These are phyloP conservation scores for Clavariopsis aquatica DNA, from an alignment of 495 filamentous ascomycete species.

Conservation along the genomic window DNA sequence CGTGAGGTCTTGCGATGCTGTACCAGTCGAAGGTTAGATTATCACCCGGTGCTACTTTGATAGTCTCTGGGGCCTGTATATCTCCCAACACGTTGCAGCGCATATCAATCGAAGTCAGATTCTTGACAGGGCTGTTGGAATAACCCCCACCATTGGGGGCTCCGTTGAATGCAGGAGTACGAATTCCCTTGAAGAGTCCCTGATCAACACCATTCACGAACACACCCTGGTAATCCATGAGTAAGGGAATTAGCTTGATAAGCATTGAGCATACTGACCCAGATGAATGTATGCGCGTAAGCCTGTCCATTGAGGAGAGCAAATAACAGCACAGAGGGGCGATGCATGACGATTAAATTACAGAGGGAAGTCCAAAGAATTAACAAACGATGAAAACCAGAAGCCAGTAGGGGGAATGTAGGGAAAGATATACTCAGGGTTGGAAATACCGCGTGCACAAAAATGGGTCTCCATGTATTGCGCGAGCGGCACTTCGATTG, in stretches of 20 bases:
- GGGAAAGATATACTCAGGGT: not conserved
- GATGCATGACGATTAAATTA: slow-evolving; percentile 8
- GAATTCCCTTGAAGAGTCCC: slow-evolving; percentile 38
- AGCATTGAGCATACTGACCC: slow-evolving; percentile 11
- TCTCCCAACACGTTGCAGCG: slow-evolving; percentile 34
- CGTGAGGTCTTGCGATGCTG: not conserved
- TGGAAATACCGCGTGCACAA: not conserved
- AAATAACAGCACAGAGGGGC: not conserved
- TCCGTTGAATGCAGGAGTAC: slow-evolving; percentile 48
- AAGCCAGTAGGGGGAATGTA: not conserved
- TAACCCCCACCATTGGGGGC: slow-evolving; percentile 43
- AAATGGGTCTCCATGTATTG: slow-evolving; percentile 3
- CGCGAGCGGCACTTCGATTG: slow-evolving; percentile 5
- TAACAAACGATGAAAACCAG: not conserved
- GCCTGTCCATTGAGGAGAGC: slow-evolving; percentile 6
- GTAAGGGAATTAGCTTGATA: not conserved
- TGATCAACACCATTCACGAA: slow-evolving; percentile 36
- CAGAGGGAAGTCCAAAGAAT: not conserved
- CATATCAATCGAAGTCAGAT: slow-evolving; percentile 32
- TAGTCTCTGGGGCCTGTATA: slow-evolving; percentile 28
- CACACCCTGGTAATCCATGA: slow-evolving; percentile 20
- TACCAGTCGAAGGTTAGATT: slow-evolving; percentile 37
- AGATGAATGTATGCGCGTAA: slow-evolving; percentile 25
- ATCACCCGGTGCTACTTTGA: slow-evolving; percentile 32
- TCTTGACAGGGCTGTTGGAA: slow-evolving; percentile 40